phyloP scores from a whole-genome alignment of 2,329 filamentous ascomycete genomes.

The Nakataea oryzae region DNA sequence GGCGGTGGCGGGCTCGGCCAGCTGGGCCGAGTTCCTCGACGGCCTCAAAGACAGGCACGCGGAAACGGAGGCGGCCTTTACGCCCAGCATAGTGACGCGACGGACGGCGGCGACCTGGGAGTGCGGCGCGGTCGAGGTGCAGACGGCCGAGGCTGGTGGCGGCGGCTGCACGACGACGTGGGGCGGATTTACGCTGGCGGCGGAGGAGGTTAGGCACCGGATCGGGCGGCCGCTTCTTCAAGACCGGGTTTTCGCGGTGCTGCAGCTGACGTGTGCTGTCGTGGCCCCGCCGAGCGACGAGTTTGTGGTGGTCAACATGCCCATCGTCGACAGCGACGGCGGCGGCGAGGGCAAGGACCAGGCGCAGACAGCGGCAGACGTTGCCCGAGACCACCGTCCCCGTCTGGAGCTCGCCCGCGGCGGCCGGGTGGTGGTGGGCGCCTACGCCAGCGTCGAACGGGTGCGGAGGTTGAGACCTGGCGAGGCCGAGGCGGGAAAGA shows the following conservation, averaged over 20 bases:
- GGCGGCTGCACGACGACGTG: conserved; percentile 19
- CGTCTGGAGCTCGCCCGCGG: conserved; percentile 24
- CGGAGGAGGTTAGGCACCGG: conserved; percentile 57
- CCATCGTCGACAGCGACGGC: conserved; percentile 30
- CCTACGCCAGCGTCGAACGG: conserved; percentile 57
- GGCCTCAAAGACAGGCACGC: conserved; percentile 49
- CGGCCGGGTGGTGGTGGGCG: conserved; percentile 41
- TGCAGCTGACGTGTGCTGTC: conserved; percentile 46
- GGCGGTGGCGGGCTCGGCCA: conserved; percentile 40
- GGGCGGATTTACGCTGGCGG: conserved; percentile 34
- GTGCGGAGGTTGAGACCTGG: conserved; percentile 31
- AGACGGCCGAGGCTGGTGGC: conserved; percentile 22
- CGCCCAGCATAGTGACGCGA: conserved; percentile 35
- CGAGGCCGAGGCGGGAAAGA: conserved; percentile 21
- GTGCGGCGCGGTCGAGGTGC: conserved; percentile 19
- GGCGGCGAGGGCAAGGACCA: neutral
- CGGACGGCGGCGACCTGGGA: conserved; percentile 13
- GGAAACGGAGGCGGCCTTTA: conserved; percentile 46
- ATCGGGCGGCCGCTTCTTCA: conserved; percentile 47
- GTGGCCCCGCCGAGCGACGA: conserved; percentile 25
- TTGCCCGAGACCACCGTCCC: neutral
- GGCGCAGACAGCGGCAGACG: conserved; percentile 8
- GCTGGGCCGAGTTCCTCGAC: conserved; percentile 52
- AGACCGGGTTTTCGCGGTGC: conserved; percentile 55
- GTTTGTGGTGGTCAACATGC: conserved; percentile 48